Evolutionary conservation across 2,329 filamentous ascomycete species (phyloP), one percentile per base, ranked within the genome.

Genomic region (Thielaviopsis ethacetica): DNA sequence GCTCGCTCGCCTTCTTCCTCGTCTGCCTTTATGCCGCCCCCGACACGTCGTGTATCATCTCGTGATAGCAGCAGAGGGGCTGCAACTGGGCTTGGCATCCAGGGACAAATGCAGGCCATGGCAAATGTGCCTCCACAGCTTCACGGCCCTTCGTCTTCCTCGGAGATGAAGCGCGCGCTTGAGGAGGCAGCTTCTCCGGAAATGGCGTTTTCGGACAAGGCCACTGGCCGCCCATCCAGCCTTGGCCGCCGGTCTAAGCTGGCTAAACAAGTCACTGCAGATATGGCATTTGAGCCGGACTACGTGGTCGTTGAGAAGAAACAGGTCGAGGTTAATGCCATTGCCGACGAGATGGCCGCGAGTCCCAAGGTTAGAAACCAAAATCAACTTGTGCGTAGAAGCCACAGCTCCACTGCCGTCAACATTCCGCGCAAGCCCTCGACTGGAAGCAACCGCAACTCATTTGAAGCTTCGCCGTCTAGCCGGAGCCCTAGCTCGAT

Each of bases 241-340:
- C 53, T 51, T 10, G 57, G 26, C 12, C 59, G 53, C 1, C 53
- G 49, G 30, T 49, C 56, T 4, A 61, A 58, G 26, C 24, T 49
- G 15, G 34, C 47, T 15, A 55, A 55, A 24, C 47, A 58, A 67
- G 86, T 85, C 3, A 89, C 88, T 2, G 88, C 95, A 65, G 91
- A 97, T 63, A 83, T 94, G 54, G 87, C 87, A 1, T 86, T 95
- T 65, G 91, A 95, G 68, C 83, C 91, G 63, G 93, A 97, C 64
- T 98, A 97, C 66, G 91, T 98, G 21, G 78, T 97, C 26, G 88
- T 98, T 13, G 93, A 98, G 73, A 95, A 96, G 74, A 84, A 86
- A 63, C 86, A 90, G 21, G 91, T 98, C 12, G 91, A 97, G 70
- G 91, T 98, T 56, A 97, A 98, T 69, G 93, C 93, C 2, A 86